phyloP scores from a whole-genome alignment of 495 filamentous ascomycete genomes.

The Lichina pygmaea region DNA sequence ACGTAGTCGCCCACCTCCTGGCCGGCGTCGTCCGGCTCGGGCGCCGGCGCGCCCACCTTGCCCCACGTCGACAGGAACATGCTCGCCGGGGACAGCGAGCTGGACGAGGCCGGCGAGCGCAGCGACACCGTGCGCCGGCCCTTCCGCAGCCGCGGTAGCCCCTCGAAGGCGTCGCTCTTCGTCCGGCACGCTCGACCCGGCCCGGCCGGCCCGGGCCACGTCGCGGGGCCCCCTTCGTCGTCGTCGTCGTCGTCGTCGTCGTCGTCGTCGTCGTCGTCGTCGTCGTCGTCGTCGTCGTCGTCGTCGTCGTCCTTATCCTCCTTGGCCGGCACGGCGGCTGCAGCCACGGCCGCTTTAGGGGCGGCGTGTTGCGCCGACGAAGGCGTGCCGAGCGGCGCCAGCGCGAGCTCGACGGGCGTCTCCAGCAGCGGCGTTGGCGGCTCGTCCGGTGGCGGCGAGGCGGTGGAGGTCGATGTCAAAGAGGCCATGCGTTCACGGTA shows the following conservation, averaged over 20 bases:
- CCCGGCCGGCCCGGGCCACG: background rate
- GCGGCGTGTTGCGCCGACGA: constrained; percentile 12
- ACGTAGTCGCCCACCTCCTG: constrained; percentile 51
- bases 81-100: constrained; percentile 18
- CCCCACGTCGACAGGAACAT: constrained; percentile 32
- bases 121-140: constrained; percentile 3
- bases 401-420: constrained; percentile 16
- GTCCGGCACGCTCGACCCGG: background rate
- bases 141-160: background rate
- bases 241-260: constrained; percentile 27
- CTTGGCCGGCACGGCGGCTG: constrained; percentile 32
- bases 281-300: constrained; percentile 24
- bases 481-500: constrained; percentile 12
- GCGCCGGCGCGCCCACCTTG: constrained; percentile 12
- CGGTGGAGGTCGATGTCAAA: constrained; percentile 28
- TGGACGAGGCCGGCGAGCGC: constrained; percentile 7
- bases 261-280: constrained; percentile 28
- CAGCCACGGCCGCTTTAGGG: constrained; percentile 14
- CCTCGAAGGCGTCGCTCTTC: background rate
- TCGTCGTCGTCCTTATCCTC: constrained; percentile 12
- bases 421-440: constrained; percentile 21
- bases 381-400: constrained; percentile 27
- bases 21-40: constrained; percentile 40
- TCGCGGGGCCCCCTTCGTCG: constrained; percentile 10
- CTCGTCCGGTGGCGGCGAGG: constrained; percentile 24